These are phyloP conservation scores for Euryodendron excelsum DNA, from an alignment of 148 eudicot species.

Conservation along the genomic window DNA sequence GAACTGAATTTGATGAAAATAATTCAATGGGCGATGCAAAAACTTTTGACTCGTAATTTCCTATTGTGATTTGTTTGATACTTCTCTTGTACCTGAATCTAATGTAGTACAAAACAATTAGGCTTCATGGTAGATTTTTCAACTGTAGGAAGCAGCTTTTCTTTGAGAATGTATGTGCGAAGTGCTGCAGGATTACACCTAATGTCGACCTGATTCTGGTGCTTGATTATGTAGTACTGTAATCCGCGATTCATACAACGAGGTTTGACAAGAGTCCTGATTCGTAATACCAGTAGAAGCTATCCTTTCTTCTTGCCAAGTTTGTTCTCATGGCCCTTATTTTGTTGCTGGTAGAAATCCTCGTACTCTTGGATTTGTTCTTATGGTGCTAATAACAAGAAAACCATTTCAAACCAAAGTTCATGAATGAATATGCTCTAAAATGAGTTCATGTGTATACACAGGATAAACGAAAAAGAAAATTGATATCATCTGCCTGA, in stretches of 20 bases:
- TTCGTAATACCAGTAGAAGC: neutral
- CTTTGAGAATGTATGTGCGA: too few relatives aligned
- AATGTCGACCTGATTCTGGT: neutral
- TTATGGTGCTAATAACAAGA: conserved; percentile 1
- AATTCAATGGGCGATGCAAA: neutral
- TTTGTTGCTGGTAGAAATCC: neutral
- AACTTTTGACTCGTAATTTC: too few relatives aligned
- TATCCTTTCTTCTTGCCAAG: neutral
- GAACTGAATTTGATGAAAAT: neutral
- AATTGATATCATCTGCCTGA: neutral
- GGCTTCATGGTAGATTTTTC: too few relatives aligned
- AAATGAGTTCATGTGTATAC: neutral
- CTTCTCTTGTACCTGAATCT: too few relatives aligned
- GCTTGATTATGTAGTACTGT: neutral
- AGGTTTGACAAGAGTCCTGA: neutral
- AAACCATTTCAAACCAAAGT: neutral
- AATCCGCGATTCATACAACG: neutral
- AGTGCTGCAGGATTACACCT: too few relatives aligned
- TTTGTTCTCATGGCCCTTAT: neutral
- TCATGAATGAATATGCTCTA: too few relatives aligned
- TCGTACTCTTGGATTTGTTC: neutral
- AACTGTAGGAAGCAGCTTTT: too few relatives aligned
- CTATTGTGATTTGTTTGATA: too few relatives aligned
- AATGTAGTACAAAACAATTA: too few relatives aligned
- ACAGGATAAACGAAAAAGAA: neutral